phyloP scores from a whole-genome alignment of 805 yeast genomes.

The Candida glaebosa region DNA sequence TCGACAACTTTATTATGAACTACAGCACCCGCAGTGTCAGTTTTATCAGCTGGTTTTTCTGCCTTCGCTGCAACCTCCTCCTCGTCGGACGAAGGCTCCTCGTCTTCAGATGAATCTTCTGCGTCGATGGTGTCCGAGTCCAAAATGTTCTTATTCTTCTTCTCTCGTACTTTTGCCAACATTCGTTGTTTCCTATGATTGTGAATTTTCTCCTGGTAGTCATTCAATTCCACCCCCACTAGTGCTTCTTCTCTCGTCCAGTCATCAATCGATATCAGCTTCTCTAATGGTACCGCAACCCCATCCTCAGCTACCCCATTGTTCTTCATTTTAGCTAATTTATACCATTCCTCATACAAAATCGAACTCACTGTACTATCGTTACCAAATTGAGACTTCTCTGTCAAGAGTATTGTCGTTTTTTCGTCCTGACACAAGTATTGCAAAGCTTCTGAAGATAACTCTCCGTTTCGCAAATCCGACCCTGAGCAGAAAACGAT shows the following conservation, averaged over 20 bases:
- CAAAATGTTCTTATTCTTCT: conserved; percentile 36
- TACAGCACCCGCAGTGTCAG: conserved; percentile 2
- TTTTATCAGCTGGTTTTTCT: conserved; percentile 1
- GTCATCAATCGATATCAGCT: conserved; percentile 37
- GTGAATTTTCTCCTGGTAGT: conserved; percentile 45
- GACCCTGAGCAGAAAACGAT: conserved; percentile 76
- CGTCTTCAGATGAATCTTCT: conserved; percentile 30
- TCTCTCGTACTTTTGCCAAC: conserved; percentile 40
- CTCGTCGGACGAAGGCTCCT: conserved; percentile 28
- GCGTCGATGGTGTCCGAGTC: conserved; percentile 32
- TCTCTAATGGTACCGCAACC: conserved; percentile 50
- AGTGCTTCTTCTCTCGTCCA: conserved; percentile 49
- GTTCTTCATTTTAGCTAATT: conserved; percentile 31
- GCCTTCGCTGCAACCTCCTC: conserved; percentile 16
- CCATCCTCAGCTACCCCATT: conserved; percentile 54
- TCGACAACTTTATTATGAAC: conserved; percentile 14
- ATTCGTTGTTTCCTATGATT: conserved; percentile 42
- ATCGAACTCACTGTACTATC: conserved; percentile 45
- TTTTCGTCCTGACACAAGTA: conserved; percentile 60
- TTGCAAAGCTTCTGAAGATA: conserved; percentile 49
- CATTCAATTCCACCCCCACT: conserved; percentile 46
- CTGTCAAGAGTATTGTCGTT: conserved; percentile 74
- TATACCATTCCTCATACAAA: conserved; percentile 54
- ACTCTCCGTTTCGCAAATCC: conserved; percentile 60
- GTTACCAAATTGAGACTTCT: conserved; percentile 43